Evolutionary conservation across 2,329 filamentous ascomycete genomes (phyloP).

Genomic region (Ramichloridium luteum): DNA sequence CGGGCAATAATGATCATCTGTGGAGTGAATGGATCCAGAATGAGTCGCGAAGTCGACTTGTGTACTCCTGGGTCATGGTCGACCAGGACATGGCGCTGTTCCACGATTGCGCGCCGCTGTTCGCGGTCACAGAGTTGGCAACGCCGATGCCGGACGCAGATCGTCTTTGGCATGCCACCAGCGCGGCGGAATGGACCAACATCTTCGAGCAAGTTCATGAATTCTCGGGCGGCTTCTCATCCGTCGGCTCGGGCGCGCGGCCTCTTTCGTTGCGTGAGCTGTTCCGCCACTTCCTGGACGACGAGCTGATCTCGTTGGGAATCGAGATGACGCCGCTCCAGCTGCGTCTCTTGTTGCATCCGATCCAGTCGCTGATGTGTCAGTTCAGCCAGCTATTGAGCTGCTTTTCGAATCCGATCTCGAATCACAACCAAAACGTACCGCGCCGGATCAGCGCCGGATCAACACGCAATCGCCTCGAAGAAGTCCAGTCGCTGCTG

Average conservation of each 20-base stretch:
- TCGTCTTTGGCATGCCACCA: conserved; percentile 49
- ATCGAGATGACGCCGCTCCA: conserved; percentile 44
- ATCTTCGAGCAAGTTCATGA: conserved; percentile 49
- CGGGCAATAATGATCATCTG: conserved; percentile 37
- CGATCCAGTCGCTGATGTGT: conserved; percentile 52
- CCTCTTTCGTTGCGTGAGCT: conserved; percentile 51
- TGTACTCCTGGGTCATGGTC: conserved; percentile 66
- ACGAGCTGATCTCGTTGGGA: conserved; percentile 44
- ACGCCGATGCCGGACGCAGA: conserved; percentile 54
- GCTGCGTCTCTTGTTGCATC: conserved; percentile 55
- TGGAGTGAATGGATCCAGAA: conserved; percentile 55
- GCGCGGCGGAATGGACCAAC: conserved; percentile 46
- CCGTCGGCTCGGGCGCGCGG: conserved; percentile 40
- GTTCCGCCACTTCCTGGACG: conserved; percentile 56
- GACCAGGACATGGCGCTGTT: conserved; percentile 60
- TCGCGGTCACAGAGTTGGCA: conserved; percentile 53
- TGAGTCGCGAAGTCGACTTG: conserved; percentile 52
- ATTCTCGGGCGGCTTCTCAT: conserved; percentile 40
- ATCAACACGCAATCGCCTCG: conserved; percentile 48
- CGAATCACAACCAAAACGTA: conserved; percentile 31
- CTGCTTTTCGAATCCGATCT: conserved; percentile 48
- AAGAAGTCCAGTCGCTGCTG: conserved; percentile 52
- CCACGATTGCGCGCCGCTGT: conserved; percentile 49
- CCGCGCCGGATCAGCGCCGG: conserved; percentile 40
- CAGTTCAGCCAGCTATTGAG: conserved; percentile 53